These are phyloP conservation scores for Lignosus rhinocerotis DNA, from an alignment of 1,284 basidiomycete genomes.

Conservation along the genomic window DNA sequence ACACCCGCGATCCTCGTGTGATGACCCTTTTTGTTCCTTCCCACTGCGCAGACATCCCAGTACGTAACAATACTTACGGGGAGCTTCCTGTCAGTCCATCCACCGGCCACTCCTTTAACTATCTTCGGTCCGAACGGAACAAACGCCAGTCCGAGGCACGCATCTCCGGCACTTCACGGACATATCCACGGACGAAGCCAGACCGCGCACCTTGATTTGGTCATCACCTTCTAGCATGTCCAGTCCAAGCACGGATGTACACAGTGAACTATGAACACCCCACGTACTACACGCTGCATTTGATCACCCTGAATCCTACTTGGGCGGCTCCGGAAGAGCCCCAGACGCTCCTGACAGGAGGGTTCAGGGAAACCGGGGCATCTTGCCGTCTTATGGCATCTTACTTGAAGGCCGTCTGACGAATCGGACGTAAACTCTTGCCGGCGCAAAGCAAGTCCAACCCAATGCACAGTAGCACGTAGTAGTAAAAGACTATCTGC, in stretches of 20 bases:
- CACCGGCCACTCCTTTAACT: not conserved
- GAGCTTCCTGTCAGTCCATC: not conserved
- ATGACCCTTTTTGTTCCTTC: constrained; percentile 10
- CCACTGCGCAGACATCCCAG: constrained; percentile 1
- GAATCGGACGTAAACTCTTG: not conserved
- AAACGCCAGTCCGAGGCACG: not conserved
- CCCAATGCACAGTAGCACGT: not conserved
- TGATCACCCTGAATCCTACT: too few relatives aligned
- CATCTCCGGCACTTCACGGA: not conserved
- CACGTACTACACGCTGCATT: too few relatives aligned
- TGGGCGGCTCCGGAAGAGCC: too few relatives aligned
- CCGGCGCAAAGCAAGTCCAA: not conserved
- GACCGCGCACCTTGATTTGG: too few relatives aligned
- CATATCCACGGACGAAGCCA: too few relatives aligned
- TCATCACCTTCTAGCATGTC: too few relatives aligned
- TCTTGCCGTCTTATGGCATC: constrained; percentile 1
- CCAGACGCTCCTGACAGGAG: not conserved
- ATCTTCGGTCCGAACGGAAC: not conserved
- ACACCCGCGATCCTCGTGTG: constrained; percentile 19
- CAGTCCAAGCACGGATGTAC: too few relatives aligned
- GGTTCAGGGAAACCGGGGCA: not conserved
- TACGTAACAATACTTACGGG: constrained; percentile 18
- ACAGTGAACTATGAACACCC: too few relatives aligned
- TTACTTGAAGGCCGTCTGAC: constrained; percentile 7
- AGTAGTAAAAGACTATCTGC: not conserved